Conservation (phyloP, 129 eudicot species). For the Chrysanthemum seticuspe region DNA sequence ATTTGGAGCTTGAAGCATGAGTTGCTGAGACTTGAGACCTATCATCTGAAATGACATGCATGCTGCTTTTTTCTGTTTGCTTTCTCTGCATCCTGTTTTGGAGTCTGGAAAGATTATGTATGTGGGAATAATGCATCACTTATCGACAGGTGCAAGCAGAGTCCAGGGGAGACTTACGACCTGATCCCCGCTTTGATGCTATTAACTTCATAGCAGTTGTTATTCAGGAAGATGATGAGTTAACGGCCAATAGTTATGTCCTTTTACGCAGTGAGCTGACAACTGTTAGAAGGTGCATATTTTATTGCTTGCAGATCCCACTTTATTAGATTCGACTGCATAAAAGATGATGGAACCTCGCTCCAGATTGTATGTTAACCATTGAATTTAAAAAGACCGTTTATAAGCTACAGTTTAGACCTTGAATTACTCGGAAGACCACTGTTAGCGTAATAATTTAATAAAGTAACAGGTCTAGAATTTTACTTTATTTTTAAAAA, state of each 20-base stretch:
- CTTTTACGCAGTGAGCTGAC: constrained; percentile 53
- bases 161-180: constrained; percentile 86
- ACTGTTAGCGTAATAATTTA: neutral
- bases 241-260: constrained; percentile 37
- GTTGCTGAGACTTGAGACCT: no score
- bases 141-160: constrained; percentile 71
- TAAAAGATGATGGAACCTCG: constrained; percentile 14
- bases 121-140: constrained; percentile 21
- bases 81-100: neutral
- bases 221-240: constrained; percentile 67
- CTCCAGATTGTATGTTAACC: constrained; percentile 1
- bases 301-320: constrained; percentile 1
- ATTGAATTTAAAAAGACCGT: constrained; percentile 13
- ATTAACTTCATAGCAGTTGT: constrained; percentile 60
- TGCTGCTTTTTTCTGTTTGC: no score
- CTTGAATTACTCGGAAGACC: constrained; percentile 16
- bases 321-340: constrained; percentile 1
- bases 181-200: constrained; percentile 90
- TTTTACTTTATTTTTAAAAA: no score
- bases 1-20: no score
- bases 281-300: constrained; percentile 43
- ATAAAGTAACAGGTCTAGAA: no score
- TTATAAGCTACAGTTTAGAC: neutral
- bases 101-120: neutral
- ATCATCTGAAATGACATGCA: no score